Evolutionary conservation across 768 basidiomycete species (phyloP).

Genomic region (Calvatia gigantea): DNA sequence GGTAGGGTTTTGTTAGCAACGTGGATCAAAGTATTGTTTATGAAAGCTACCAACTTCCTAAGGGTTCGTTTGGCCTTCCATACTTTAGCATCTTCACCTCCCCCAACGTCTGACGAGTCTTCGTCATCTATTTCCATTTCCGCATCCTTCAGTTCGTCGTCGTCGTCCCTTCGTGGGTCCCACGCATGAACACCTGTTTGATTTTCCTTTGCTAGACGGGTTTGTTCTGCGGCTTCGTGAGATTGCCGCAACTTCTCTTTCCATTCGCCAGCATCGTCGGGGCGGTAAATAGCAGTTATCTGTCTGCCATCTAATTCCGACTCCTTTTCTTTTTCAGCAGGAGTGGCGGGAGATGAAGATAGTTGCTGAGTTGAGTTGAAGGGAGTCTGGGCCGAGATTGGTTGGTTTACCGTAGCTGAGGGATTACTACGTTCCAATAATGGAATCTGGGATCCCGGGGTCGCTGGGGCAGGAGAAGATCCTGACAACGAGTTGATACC

Average conservation of each 20-base stretch:
- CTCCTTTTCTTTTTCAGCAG: conserved; percentile 42
- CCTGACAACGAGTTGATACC: conserved; percentile 54
- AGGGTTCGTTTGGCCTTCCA: conserved; percentile 89
- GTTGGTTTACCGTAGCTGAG: conserved; percentile 29
- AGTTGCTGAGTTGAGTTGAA: conserved; percentile 24
- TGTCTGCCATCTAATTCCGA: conserved; percentile 47
- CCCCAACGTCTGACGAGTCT: conserved; percentile 59
- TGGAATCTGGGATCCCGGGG: conserved; percentile 37
- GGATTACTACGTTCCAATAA: conserved; percentile 51
- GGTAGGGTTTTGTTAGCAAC: conserved; percentile 13
- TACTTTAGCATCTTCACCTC: conserved; percentile 65
- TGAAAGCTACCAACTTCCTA: conserved; percentile 73
- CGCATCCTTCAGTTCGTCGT: conserved; percentile 70
- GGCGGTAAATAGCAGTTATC: conserved; percentile 81
- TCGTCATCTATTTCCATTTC: conserved; percentile 66
- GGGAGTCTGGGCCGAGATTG: not conserved
- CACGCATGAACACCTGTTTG: conserved; percentile 40
- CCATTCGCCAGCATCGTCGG: conserved; percentile 86
- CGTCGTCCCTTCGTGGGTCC: conserved; percentile 52
- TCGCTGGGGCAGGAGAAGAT: conserved; percentile 45
- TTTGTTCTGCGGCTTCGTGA: conserved; percentile 57
- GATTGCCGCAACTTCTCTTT: conserved; percentile 69
- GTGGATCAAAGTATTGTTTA: conserved; percentile 15
- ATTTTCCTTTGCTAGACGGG: conserved; percentile 37
- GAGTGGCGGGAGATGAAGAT: conserved; percentile 28